Conservation (phyloP, 2,329 filamentous ascomycete species). For the Penicillium sp. region DNA sequence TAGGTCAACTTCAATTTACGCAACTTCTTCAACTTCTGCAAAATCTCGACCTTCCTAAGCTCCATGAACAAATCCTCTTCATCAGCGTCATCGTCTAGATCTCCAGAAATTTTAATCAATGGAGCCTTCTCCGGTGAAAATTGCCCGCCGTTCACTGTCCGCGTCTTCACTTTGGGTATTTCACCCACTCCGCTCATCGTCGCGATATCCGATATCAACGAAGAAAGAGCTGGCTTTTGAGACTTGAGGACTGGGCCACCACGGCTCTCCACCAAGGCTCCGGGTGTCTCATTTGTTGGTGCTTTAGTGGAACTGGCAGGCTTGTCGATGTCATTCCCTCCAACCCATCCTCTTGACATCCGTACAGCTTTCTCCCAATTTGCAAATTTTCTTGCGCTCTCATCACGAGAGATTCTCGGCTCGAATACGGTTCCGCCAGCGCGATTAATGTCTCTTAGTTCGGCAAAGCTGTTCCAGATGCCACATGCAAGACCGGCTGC, state of each 20-base stretch:
- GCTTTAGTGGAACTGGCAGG: background rate
- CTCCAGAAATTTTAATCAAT: constrained; percentile 22
- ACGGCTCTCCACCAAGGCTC: background rate
- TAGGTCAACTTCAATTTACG: constrained; percentile 23
- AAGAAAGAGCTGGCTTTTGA: background rate
- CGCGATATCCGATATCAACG: constrained; percentile 10
- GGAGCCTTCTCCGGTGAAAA: constrained; percentile 12
- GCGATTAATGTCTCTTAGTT: constrained; percentile 70
- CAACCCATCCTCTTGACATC: constrained; percentile 69
- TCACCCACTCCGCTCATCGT: constrained; percentile 3
- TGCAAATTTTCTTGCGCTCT: constrained; percentile 59
- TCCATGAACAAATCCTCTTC: constrained; percentile 38
- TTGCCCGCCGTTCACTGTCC: constrained; percentile 16
- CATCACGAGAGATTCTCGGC: constrained; percentile 56
- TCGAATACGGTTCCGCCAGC: constrained; percentile 68
- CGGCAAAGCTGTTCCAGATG: constrained; percentile 72
- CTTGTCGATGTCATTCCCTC: constrained; percentile 4
- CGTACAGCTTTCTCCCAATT: constrained; percentile 72
- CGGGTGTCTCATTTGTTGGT: background rate
- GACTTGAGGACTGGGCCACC: background rate
- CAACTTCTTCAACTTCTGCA: constrained; percentile 34
- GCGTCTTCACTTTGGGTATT: constrained; percentile 5
- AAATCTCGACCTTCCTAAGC: constrained; percentile 34
- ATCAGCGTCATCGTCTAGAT: constrained; percentile 35
- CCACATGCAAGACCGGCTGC: constrained; percentile 81